Conservation (phyloP, 169 alveolate species). For the Cryptosporidium xiaoi region DNA sequence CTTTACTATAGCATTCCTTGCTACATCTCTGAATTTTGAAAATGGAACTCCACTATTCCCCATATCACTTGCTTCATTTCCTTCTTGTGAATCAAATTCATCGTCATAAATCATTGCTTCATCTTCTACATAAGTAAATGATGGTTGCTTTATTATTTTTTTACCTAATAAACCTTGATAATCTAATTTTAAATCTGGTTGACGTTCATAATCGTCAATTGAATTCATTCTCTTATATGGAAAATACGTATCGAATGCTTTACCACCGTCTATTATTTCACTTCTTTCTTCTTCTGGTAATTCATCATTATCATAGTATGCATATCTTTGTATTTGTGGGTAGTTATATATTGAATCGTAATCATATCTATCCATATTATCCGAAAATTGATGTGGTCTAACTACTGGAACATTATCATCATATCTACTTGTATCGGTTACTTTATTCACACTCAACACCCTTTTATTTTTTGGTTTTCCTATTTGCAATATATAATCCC, state of each 20-base stretch:
- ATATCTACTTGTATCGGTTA: neutral
- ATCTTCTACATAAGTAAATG: constrained; percentile 12
- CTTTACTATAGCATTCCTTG: constrained; percentile 38
- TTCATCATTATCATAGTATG: constrained; percentile 45
- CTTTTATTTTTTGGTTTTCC: neutral
- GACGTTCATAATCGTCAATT: neutral
- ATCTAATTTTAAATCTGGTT: neutral
- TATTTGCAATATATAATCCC: neutral
- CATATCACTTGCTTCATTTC: neutral
- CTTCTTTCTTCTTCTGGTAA: constrained; percentile 33
- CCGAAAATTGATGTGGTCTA: constrained; percentile 13
- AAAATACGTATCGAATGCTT: constrained; percentile 2
- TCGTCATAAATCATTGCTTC: neutral
- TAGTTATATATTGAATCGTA: constrained; percentile 13
- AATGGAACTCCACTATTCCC: constrained; percentile 11
- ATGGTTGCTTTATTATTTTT: constrained; percentile 28
- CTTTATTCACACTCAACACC: too few species aligned
- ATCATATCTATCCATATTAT: neutral
- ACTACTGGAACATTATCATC: constrained; percentile 18
- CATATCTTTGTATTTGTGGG: constrained; percentile 39
- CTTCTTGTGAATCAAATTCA: neutral
- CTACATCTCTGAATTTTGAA: constrained; percentile 48
- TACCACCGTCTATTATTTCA: neutral
- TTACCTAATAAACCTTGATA: constrained; percentile 59
- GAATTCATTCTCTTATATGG: neutral